Conservation (phyloP, 108 stramenopile species). For the Aurantiochytrium sp. region DNA sequence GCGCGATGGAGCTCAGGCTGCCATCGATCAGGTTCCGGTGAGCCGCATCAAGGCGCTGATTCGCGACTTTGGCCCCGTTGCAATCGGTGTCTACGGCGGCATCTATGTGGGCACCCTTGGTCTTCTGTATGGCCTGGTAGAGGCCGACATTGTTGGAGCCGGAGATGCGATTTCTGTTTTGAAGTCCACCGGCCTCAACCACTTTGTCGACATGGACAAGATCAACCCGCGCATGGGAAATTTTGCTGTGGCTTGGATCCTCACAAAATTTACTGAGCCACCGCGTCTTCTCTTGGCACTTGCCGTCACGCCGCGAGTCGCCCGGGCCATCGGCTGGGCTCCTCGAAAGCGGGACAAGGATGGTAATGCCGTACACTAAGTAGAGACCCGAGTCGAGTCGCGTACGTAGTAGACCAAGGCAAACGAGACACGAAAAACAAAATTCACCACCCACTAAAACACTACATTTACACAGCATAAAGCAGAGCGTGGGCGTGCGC, state of each 20-base stretch:
- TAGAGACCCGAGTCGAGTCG: background rate
- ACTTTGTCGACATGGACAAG: background rate
- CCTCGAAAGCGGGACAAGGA: background rate
- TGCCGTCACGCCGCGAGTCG: background rate
- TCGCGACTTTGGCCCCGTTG: background rate
- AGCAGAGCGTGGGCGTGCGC: too few relatives aligned
- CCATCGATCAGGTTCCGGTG: background rate
- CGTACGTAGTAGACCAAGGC: background rate
- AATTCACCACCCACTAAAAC: too few relatives aligned
- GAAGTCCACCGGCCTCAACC: background rate
- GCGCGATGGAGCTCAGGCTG: background rate
- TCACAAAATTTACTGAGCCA: slow-evolving; percentile 3
- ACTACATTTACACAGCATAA: too few relatives aligned
- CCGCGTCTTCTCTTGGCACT: background rate
- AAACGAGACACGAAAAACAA: too few relatives aligned
- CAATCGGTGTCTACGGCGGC: background rate
- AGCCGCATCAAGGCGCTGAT: background rate
- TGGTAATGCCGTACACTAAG: background rate
- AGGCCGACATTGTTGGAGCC: background rate
- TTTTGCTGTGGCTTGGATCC: background rate
- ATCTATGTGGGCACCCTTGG: slow-evolving; percentile 1
- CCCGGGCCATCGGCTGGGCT: background rate
- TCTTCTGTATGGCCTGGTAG: background rate
- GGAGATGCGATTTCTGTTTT: background rate
- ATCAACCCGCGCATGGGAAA: background rate